Evolutionary conservation across 1,284 basidiomycete genomes (phyloP), one percentile per base, ranked within the genome.

Genomic region (Rhodotorula sp.): DNA sequence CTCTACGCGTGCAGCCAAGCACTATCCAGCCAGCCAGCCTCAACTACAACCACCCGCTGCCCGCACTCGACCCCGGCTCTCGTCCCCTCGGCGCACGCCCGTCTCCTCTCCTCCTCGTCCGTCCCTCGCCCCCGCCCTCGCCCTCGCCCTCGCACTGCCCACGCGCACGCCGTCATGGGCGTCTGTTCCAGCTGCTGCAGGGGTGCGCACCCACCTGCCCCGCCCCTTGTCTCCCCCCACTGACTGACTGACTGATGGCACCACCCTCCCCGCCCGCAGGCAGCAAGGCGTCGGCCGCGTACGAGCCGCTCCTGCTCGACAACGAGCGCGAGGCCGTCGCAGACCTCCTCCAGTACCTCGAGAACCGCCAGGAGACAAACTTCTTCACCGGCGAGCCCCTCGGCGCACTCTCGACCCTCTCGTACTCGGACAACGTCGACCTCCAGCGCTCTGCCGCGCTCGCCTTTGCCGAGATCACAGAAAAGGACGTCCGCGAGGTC

Each of bases 401-500:
- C 68, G 87, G 90, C 66, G 94, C 97, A 57, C 86, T 99, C 72
- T 98, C 95, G 22, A 99, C 94, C 71, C 90, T 99, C 75, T 97
- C 94, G 25, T 99, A 98, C 85, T 95, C 92, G 46, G 97, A 99
- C 85, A 99, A 99, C 84, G 97, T 99, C 79, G 97, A 99, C 84
- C 86, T 99, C 50, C 97, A 99, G 85, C 89, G 97, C 62, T 97
- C 94, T 77, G 97, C 97, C 3, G 97, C 97, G 8, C 87, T 99
- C 60, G 97, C 97, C 1, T 99, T 99, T 81, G 97, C 97, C 61
- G 97, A 99, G 83, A 99, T 99, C 77, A 99, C 97, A 29, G 97
- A 99, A 85, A 99, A 99, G 78, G 97, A 99, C 83, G 96, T 99
- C 64, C 88, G 95, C 63, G 93, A 94, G 70, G 97, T 99, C 29